Base-by-base conservation (phyloP, 371 early-diverging fungal genomes). In the Blakeslea trispora region DNA sequence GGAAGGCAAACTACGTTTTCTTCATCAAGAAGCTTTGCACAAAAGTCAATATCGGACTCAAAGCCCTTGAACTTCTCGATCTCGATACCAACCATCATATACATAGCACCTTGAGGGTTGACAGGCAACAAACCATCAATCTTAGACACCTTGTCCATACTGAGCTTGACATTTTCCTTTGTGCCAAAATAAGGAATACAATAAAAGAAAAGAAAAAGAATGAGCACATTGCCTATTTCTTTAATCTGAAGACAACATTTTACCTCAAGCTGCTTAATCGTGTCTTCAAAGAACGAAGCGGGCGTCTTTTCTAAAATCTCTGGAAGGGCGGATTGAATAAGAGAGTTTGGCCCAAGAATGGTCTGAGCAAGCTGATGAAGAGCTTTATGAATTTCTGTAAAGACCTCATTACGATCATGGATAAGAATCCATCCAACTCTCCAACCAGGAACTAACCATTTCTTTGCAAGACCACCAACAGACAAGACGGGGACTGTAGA, bases 361-460 rank as follows among this genome's bases (percentile, higher is more conserved):
- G 93, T 61, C 55, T 90, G 90, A 6, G 89, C 77, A 49, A 95
- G 67, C 13, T 81, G 82, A 55, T 81, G 71, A 14, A 95, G 68
- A 11, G 90, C 93, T 45, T 79, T 69, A 46, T 90, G 83, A 23
- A 92, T 79, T 46, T 83, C 79, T 1, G 41, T 57, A 57, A 91
- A 82, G 23, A 70, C 59, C 45, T 76, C 64, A 57, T 84, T 72
- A 34, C 81, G 77, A 68, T 93, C 93, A 66, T 95, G 87, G 42
- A 95, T 79, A 21, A 89, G 65, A 34, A 94, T 81, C 96, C 96
- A 95, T 18, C 94, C 94, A 14, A 94, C 66, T 58, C 96, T 80
- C 94, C 94, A 95, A 7, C 96, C 96, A 39, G 96, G 96, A 1
- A 94, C 91, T 11, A 95, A 79, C 81, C 84, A 95, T 66, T 88